Evolutionary conservation across 352 stramenopile genomes (phyloP).

Genomic region (Globisporangium abappressorium): DNA sequence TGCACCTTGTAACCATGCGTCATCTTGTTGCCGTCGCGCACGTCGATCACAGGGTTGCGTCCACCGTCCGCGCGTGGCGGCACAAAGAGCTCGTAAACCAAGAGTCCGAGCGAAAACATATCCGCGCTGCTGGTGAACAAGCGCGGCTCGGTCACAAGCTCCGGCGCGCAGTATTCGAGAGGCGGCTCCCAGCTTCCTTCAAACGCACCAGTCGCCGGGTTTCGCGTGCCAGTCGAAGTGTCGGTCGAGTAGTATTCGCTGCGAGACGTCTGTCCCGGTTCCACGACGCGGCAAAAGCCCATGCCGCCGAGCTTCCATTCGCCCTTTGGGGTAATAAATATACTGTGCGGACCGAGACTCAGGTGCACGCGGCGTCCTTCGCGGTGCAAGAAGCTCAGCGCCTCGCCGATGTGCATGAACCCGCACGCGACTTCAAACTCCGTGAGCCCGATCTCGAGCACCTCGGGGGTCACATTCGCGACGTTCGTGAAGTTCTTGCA

Average conservation of each 20-base stretch:
- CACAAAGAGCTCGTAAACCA: slow-evolving; percentile 86
- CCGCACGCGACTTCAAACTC: slow-evolving; percentile 87
- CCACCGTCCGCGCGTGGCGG: slow-evolving; percentile 71
- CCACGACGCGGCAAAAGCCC: slow-evolving; percentile 84
- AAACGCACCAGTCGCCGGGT: slow-evolving; percentile 44
- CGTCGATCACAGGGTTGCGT: slow-evolving; percentile 78
- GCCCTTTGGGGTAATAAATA: slow-evolving; percentile 90
- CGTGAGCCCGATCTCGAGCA: slow-evolving; percentile 84
- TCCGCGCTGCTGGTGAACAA: slow-evolving; percentile 80
- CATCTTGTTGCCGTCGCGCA: slow-evolving; percentile 86
- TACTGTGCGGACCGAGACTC: slow-evolving; percentile 80
- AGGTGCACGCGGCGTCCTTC: slow-evolving; percentile 86
- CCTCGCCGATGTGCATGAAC: slow-evolving; percentile 87
- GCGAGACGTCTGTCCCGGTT: slow-evolving; percentile 75
- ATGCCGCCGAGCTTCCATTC: slow-evolving; percentile 91
- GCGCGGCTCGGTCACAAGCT: slow-evolving; percentile 79
- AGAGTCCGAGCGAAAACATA: slow-evolving; percentile 84
- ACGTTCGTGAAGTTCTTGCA: slow-evolving; percentile 89
- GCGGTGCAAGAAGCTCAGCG: slow-evolving; percentile 89
- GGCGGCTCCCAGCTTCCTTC: slow-evolving; percentile 79
- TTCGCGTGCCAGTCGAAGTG: slow-evolving; percentile 44
- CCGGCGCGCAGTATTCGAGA: slow-evolving; percentile 84
- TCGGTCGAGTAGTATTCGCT: slow-evolving; percentile 82
- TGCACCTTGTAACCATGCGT: slow-evolving; percentile 88
- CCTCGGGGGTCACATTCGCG: slow-evolving; percentile 79